Percentiles rank a stretch among this genome's conserved stretches.
These are phyloP conservation scores for Phycomyces blakesleeanus DNA, from an alignment of 192 early-diverging fungal species.

Conservation along the genomic window DNA sequence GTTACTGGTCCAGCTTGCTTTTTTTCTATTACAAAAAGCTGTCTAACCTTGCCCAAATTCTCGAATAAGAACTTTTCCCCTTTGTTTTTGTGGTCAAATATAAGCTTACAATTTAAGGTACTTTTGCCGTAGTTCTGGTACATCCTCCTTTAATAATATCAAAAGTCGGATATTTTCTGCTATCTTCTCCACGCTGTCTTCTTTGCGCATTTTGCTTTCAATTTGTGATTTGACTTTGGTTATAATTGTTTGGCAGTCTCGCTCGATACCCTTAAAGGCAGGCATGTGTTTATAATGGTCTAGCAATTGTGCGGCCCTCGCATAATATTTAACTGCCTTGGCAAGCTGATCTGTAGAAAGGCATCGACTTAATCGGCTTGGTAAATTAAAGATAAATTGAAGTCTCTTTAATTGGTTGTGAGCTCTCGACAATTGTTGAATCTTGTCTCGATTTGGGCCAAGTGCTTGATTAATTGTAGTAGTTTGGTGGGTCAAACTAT, in stretches of 20 bases:
- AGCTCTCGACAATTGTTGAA: conserved; percentile 67
- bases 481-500: conserved; percentile 52
- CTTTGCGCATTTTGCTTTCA: conserved; percentile 44
- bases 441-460: conserved; percentile 61
- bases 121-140: conserved; percentile 35
- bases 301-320: conserved; percentile 64
- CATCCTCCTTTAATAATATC: conserved; percentile 41
- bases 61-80: not conserved
- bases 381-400: conserved; percentile 88
- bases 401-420: conserved; percentile 74
- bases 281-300: conserved; percentile 74
- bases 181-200: conserved; percentile 42
- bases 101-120: conserved; percentile 45
- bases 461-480: conserved; percentile 57
- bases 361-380: conserved; percentile 62
- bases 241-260: conserved; percentile 80
- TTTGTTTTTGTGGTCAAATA: not conserved
- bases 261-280: conserved; percentile 74
- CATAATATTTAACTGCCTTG: conserved; percentile 76
- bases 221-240: conserved; percentile 62
- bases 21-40: conserved; percentile 9
- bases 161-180: conserved; percentile 48
- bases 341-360: conserved; percentile 57
- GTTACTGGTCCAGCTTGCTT: not conserved
- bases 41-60: conserved; percentile 14